A percentile compares a stretch with the other conserved stretches of the same genome.
Evolutionary conservation across 345 rosid genomes (phyloP).

Genomic region (Moricandia moricandioides): DNA sequence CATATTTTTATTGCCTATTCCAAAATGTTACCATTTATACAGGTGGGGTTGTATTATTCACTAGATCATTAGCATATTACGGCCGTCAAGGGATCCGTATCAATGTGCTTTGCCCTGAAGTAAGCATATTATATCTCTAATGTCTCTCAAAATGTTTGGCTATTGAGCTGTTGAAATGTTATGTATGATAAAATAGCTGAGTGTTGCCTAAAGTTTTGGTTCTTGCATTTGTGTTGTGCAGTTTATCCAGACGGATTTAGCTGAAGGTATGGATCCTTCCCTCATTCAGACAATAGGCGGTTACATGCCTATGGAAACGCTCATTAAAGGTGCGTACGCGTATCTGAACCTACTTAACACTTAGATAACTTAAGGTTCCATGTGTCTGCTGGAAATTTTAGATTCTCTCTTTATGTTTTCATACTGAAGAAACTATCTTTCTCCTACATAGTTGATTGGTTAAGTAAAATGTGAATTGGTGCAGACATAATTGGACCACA

Average conservation of each 20-base stretch:
- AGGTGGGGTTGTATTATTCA: conserved; percentile 86
- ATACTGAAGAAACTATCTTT: neutral
- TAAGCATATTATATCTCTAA: conserved; percentile 31
- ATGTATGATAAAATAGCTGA: neutral
- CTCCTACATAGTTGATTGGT: conserved; percentile 4
- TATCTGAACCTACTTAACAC: neutral
- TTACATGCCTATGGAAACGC: conserved; percentile 69
- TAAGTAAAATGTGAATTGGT: neutral
- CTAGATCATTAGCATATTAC: conserved; percentile 65
- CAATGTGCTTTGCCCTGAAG: conserved; percentile 99
- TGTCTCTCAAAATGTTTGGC: neutral
- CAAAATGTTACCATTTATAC: conserved; percentile 16
- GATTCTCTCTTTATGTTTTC: neutral
- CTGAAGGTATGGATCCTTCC: conserved; percentile 16
- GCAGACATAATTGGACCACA: neutral
- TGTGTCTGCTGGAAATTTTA: no score
- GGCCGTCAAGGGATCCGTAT: conserved; percentile 74
- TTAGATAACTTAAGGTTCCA: neutral
- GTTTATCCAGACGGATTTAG: conserved; percentile 80
- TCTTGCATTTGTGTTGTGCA: conserved; percentile 40
- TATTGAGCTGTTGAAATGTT: neutral
- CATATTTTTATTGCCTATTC: neutral
- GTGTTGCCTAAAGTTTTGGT: neutral
- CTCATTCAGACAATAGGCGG: conserved; percentile 58
- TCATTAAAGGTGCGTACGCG: conserved; percentile 61